Evolutionary conservation across 1,284 basidiomycete genomes (phyloP), one percentile per base, ranked within the genome.

Genomic region (Sporisorium scitamineum): DNA sequence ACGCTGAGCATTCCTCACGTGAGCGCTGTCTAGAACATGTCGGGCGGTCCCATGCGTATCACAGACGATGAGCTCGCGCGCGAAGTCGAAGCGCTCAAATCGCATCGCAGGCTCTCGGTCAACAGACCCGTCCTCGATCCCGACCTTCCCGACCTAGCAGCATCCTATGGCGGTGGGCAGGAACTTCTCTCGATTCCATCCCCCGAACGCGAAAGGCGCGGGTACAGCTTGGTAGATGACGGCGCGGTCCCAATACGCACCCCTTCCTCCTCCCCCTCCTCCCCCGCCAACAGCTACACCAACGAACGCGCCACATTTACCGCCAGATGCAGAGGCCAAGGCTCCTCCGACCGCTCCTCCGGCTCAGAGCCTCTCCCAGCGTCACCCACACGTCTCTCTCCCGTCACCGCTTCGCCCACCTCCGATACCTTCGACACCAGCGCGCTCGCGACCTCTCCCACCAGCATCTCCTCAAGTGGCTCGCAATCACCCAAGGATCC

Each of bases 31-130:
- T 26, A n/a, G 41, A 69, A 34, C 24, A 75, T 75, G 72, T 64
- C 72, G 26, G 47, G 53, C 42, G 63, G 55, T n/a, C 61, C 54
- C 27, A 68, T 71, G 69, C 61, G 61, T 39, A 76, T 76, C 65
- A 76, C 80, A 37, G 80, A 81, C 54, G 74, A 72, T 37, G 84
- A 85, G 66, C 70, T 85, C 27, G 70, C 79, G 26, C 76, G 83
- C 41, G 84, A 85, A 57, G 83, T 85, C 10, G 81, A 83, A 55
- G 81, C 79, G 48, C 80, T 85, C 61, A 83, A 83, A 39, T 78
- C 80, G 13, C 81, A 82, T 63, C 75, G 84, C 41, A 68, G 84
- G 31, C 74, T 78, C 24, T 84, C 83, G 1, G 80, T 81, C 56
- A 82, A 83, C 29, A 68, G 80, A 27, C 76, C 79, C 26, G 60